Evolutionary conservation across 441 rosid species (phyloP).

Genomic region (Geranium incanum): DNA sequence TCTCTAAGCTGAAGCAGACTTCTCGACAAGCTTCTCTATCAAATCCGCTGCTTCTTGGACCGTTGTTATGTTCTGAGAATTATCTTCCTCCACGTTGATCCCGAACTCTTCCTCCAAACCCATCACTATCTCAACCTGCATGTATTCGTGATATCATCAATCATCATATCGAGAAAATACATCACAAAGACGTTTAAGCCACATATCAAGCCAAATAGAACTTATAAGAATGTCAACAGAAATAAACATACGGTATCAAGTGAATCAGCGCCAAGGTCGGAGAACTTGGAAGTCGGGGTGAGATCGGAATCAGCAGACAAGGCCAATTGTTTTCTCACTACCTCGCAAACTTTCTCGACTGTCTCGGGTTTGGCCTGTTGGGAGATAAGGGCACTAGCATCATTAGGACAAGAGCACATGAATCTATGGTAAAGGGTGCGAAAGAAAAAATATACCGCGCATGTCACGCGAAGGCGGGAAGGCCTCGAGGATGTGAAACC

Average conservation of each 20-base stretch:
- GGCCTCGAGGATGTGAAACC: not conserved
- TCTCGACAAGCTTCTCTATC: not conserved
- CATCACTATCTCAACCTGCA: constrained; percentile 2
- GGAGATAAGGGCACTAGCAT: not conserved
- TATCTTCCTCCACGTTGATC: constrained; percentile 3
- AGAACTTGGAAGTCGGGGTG: constrained; percentile 52
- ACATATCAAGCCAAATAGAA: not conserved
- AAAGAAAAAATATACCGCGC: constrained; percentile 1
- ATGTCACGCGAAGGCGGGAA: not conserved
- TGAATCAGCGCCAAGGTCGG: constrained; percentile 83
- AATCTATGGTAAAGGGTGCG: not conserved
- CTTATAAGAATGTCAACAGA: not conserved
- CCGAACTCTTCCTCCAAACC: constrained; percentile 6
- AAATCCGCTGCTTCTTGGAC: constrained; percentile 7
- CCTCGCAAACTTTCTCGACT: constrained; percentile 57
- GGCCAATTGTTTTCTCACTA: constrained; percentile 72
- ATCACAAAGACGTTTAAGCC: not conserved
- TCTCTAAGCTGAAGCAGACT: not conserved
- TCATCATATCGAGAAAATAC: not conserved
- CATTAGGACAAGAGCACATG: not conserved
- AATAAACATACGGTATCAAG: constrained; percentile 54
- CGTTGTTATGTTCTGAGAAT: not conserved
- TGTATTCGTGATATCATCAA: not conserved
- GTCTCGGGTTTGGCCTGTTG: constrained; percentile 70
- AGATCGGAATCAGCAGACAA: constrained; percentile 36